Conservation (phyloP, 1,284 basidiomycete species). For the Moniliophthora roreri region DNA sequence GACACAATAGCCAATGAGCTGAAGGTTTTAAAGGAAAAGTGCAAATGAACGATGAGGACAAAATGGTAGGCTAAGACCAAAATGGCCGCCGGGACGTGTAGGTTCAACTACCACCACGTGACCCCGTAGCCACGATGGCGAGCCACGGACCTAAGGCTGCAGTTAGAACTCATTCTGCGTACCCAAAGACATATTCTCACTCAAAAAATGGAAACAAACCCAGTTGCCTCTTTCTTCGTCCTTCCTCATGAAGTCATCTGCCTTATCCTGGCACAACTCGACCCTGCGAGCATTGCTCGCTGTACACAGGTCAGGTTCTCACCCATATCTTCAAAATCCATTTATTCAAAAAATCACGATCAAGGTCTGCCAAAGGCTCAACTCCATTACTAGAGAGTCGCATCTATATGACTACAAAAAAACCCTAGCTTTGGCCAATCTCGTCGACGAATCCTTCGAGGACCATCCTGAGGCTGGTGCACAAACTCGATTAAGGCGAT, state of each 20-base stretch:
- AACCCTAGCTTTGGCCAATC: conserved; percentile 14
- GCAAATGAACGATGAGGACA: conserved; percentile 2
- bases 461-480: conserved; percentile 2
- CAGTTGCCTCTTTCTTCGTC: not conserved
- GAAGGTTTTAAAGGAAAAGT: conserved; percentile 6
- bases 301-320: conserved; percentile 3
- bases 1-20: conserved; percentile 46
- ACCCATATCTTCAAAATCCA: not conserved
- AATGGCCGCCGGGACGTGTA: too few species aligned
- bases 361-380: conserved; percentile 11
- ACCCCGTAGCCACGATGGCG: not conserved
- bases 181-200: too few species aligned
- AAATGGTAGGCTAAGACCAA: not conserved
- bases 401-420: conserved; percentile 16
- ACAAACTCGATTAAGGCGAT: conserved; percentile 12
- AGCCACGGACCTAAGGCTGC: not conserved
- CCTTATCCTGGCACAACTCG: not conserved
- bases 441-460: conserved; percentile 15
- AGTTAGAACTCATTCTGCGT: too few species aligned
- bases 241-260: conserved; percentile 1
- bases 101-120: conserved; percentile 15
- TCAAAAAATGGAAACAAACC: not conserved
- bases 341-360: too few species aligned
- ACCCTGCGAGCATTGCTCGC: not conserved
- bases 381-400: conserved; percentile 4